phyloP scores from a whole-genome alignment of 371 early-diverging fungal species.

The Mortierella sp. region DNA sequence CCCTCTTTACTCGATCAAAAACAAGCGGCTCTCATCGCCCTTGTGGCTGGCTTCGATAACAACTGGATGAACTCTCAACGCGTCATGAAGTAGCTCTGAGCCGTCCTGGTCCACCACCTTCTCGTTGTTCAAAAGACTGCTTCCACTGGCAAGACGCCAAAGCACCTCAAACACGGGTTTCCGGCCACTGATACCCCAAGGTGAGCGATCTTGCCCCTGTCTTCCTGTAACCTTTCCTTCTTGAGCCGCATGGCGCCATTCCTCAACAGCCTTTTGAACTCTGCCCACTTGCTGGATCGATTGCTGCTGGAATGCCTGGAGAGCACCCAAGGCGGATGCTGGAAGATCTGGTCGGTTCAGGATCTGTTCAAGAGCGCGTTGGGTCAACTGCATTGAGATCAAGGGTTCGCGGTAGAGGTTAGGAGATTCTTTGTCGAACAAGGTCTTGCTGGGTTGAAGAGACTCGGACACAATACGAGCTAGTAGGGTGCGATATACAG shows the following conservation, averaged over 20 bases:
- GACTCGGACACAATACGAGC: conserved; percentile 53
- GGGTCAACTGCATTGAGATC: conserved; percentile 63
- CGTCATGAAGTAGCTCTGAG: conserved; percentile 27
- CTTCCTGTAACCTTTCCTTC: not conserved
- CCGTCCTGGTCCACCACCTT: not conserved
- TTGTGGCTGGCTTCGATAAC: conserved; percentile 28
- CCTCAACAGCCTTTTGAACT: conserved; percentile 31
- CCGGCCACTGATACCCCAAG: conserved; percentile 53
- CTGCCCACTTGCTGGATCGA: conserved; percentile 19
- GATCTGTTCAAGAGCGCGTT: conserved; percentile 54
- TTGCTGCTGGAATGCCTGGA: not conserved
- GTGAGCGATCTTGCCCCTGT: conserved; percentile 27
- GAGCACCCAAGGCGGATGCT: not conserved
- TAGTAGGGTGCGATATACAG: not conserved
- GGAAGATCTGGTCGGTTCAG: conserved; percentile 18
- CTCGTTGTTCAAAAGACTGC: conserved; percentile 6
- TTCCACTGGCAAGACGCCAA: conserved; percentile 42
- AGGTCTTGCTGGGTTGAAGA: conserved; percentile 57
- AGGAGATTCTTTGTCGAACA: conserved; percentile 66
- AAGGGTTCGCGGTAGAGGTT: conserved; percentile 65
- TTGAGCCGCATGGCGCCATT: conserved; percentile 9
- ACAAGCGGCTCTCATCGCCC: conserved; percentile 23
- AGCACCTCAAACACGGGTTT: conserved; percentile 54
- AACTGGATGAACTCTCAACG: conserved; percentile 33
- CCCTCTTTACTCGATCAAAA: conserved; percentile 35